Evolutionary conservation across 1,284 basidiomycete species (phyloP).

Genomic region (Neotropicomus parvogracilis): DNA sequence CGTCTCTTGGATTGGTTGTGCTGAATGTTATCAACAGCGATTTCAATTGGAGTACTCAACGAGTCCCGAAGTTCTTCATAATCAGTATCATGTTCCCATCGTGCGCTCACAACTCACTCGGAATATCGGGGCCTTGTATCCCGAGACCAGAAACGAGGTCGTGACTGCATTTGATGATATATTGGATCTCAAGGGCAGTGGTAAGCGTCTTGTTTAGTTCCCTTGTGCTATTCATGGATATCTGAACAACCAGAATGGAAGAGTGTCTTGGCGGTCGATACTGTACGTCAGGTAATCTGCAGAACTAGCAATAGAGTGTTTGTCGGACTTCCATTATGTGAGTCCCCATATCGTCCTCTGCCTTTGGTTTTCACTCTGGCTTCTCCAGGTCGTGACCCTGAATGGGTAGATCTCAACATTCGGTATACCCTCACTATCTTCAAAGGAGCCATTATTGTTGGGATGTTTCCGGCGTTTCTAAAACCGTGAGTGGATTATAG

Average conservation of each 20-base stretch:
- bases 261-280: conserved; percentile 17
- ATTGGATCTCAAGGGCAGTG: not conserved
- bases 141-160: not conserved
- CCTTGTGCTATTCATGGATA: too few species aligned
- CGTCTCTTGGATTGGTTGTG: too few species aligned
- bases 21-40: not conserved
- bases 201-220: not conserved
- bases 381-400: conserved; percentile 38
- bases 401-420: conserved; percentile 21
- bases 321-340: conserved; percentile 28
- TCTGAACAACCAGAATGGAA: conserved; percentile 31
- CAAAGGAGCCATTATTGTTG: too few species aligned
- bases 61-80: too few species aligned
- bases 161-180: not conserved
- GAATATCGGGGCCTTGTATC: not conserved
- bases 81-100: not conserved
- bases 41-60: not conserved
- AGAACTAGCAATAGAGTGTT: conserved; percentile 38
- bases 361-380: not conserved
- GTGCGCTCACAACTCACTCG: not conserved
- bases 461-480: too few species aligned
- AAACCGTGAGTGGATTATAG: too few species aligned
- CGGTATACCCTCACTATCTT: too few species aligned
- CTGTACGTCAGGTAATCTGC: conserved; percentile 28
- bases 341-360: conserved; percentile 2